A percentile compares a stretch with the other conserved stretches of the same genome.
Evolutionary conservation across 805 yeast species (phyloP).

Genomic region (Barnettozyma siamensis): DNA sequence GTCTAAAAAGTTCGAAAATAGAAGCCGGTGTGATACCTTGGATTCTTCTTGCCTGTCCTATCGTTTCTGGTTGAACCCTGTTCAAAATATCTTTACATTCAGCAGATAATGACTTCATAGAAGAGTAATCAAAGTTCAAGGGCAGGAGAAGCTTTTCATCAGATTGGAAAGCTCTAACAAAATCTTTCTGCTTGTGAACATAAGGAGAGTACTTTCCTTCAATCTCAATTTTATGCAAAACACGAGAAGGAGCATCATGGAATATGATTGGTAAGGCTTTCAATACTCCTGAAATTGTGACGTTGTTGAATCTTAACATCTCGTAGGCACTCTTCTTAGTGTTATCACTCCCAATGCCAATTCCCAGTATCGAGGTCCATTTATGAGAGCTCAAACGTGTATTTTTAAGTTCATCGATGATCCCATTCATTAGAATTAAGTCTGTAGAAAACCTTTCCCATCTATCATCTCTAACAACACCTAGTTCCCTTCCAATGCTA

Average conservation of each 20-base stretch:
- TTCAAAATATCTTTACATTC: slow-evolving; percentile 71
- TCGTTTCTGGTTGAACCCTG: slow-evolving; percentile 74
- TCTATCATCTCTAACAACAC: slow-evolving; percentile 60
- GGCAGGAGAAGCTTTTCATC: slow-evolving; percentile 82
- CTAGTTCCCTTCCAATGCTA: slow-evolving; percentile 53
- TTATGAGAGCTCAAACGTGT: slow-evolving; percentile 45
- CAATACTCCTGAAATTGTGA: slow-evolving; percentile 14
- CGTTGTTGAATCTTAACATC: slow-evolving; percentile 52
- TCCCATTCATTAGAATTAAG: slow-evolving; percentile 35
- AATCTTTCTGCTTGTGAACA: slow-evolving; percentile 63
- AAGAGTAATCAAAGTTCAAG: slow-evolving; percentile 50
- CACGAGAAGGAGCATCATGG: slow-evolving; percentile 34
- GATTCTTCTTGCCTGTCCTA: slow-evolving; percentile 92
- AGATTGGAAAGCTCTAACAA: slow-evolving; percentile 70
- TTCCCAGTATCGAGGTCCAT: slow-evolving; percentile 53
- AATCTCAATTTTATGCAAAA: slow-evolving; percentile 58
- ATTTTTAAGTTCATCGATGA: slow-evolving; percentile 40
- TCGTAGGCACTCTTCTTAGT: slow-evolving; percentile 63
- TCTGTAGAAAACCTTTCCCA: slow-evolving; percentile 45
- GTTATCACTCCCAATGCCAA: slow-evolving; percentile 49
- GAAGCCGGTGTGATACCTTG: slow-evolving; percentile 97
- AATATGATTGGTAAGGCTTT: slow-evolving; percentile 19
- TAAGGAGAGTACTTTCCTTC: slow-evolving; percentile 84
- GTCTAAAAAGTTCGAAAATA: slow-evolving; percentile 65
- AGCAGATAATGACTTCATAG: slow-evolving; percentile 58